These are phyloP conservation scores for Pseudogymnoascus destructans DNA, from an alignment of 2,329 filamentous ascomycete species.

Conservation along the genomic window DNA sequence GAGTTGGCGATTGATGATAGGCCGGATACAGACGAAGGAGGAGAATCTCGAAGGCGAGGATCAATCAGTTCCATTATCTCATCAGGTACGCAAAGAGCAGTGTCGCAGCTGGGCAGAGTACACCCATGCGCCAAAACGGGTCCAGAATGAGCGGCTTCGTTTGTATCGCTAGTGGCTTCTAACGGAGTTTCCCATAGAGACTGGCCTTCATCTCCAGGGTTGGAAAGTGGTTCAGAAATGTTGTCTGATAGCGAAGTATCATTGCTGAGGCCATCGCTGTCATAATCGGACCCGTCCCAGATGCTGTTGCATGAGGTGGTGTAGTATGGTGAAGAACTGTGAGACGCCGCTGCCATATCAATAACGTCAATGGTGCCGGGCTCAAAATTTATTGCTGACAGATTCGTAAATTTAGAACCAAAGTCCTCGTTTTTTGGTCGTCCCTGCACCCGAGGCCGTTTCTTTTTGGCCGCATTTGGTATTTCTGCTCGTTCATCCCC, in stretches of 20 bases:
- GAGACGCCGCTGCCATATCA: constrained; percentile 11
- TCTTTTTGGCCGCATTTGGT: not conserved
- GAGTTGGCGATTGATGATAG: not conserved
- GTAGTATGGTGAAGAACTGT: constrained; percentile 10
- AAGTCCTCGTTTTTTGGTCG: not conserved
- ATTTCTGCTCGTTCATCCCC: not conserved
- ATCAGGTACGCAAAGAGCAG: constrained; percentile 6
- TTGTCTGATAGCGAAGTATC: constrained; percentile 14
- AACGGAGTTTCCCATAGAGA: constrained; percentile 13
- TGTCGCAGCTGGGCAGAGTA: constrained; percentile 11
- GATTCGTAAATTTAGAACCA: not conserved
- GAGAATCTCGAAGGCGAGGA: not conserved
- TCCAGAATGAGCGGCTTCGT: constrained; percentile 10
- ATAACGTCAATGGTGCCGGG: constrained; percentile 8
- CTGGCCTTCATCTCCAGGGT: constrained; percentile 11
- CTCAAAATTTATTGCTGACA: constrained; percentile 10
- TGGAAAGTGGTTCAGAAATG: constrained; percentile 12
- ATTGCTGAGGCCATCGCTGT: constrained; percentile 7
- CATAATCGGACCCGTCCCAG: constrained; percentile 11
- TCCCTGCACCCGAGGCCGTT: not conserved
- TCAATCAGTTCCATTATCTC: not conserved
- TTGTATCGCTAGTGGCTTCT: constrained; percentile 11
- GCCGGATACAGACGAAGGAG: not conserved
- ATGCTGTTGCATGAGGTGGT: constrained; percentile 9
- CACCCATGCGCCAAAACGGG: constrained; percentile 11